These are phyloP conservation scores for Saccharomyces pastorianus DNA, from an alignment of 1,139 yeast species.

Conservation along the genomic window DNA sequence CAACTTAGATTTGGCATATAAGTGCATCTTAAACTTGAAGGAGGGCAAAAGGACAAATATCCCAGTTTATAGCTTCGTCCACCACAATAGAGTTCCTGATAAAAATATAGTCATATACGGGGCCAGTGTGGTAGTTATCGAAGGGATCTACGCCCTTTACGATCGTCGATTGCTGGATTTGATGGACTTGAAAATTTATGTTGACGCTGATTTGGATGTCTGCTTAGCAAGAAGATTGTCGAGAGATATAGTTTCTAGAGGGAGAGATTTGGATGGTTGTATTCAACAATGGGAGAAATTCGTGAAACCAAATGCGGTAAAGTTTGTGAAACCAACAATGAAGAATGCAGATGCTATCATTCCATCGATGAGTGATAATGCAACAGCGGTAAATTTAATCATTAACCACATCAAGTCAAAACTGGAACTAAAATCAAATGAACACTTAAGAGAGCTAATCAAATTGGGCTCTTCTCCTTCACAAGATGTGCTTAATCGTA, in stretches of 20 bases:
- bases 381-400: slow-evolving; percentile 69
- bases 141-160: slow-evolving; percentile 81
- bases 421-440: slow-evolving; percentile 51
- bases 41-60: slow-evolving; percentile 55
- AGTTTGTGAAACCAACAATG: slow-evolving; percentile 70
- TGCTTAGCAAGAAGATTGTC: slow-evolving; percentile 83
- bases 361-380: slow-evolving; percentile 82
- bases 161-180: slow-evolving; percentile 60
- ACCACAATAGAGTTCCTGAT: slow-evolving; percentile 60
- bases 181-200: slow-evolving; percentile 83
- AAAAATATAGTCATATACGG: slow-evolving; percentile 78
- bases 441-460: slow-evolving; percentile 46
- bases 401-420: slow-evolving; percentile 74
- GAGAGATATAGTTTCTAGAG: slow-evolving; percentile 79
- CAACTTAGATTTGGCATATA: slow-evolving; percentile 64
- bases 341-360: slow-evolving; percentile 74
- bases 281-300: slow-evolving; percentile 82
- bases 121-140: slow-evolving; percentile 85
- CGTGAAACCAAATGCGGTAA: slow-evolving; percentile 87
- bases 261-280: slow-evolving; percentile 74
- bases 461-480: slow-evolving; percentile 24
- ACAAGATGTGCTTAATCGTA: slow-evolving; percentile 13
- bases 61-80: slow-evolving; percentile 77
- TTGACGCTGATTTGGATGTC: slow-evolving; percentile 87
- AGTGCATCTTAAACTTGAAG: slow-evolving; percentile 58